phyloP scores from a whole-genome alignment of 768 basidiomycete species.

The Leccinum sublutescens region DNA sequence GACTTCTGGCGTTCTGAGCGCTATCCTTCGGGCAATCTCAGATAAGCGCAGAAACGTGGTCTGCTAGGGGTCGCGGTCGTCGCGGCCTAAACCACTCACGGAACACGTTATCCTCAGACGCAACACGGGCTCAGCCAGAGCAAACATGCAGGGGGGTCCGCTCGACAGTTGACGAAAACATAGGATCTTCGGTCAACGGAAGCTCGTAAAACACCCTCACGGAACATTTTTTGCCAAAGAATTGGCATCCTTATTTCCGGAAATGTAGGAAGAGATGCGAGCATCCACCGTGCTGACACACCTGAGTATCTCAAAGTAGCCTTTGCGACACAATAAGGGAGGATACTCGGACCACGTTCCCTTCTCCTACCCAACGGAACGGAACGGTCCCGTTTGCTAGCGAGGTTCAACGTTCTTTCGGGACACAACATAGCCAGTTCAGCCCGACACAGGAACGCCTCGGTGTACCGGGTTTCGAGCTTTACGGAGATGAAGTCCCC shows the following conservation, averaged over 20 bases:
- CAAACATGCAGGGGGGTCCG: constrained; percentile 5
- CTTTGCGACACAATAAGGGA: constrained; percentile 11
- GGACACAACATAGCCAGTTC: constrained; percentile 28
- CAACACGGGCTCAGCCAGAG: neutral
- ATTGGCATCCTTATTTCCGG: constrained; percentile 19
- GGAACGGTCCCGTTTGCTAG: constrained; percentile 14
- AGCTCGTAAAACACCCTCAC: constrained; percentile 13
- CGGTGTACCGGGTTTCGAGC: constrained; percentile 27
- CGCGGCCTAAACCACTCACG: neutral
- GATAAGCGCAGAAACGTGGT: constrained; percentile 13
- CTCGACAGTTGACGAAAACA: constrained; percentile 5
- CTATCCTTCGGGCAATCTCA: constrained; percentile 16
- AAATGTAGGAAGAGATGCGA: constrained; percentile 3
- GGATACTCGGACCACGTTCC: constrained; percentile 11
- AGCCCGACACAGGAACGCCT: constrained; percentile 28
- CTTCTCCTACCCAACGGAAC: constrained; percentile 8
- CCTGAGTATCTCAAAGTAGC: constrained; percentile 16
- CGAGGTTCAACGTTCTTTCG: constrained; percentile 8
- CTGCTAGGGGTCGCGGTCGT: constrained; percentile 1
- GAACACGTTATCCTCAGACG: neutral
- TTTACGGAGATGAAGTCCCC: constrained; percentile 27
- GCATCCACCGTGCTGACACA: constrained; percentile 3
- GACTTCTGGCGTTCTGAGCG: constrained; percentile 13
- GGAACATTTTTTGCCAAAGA: constrained; percentile 8
- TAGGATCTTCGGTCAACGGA: constrained; percentile 9